Evolutionary conservation across 768 basidiomycete genomes (phyloP), one percentile per base, ranked within the genome.

Genomic region (Neoboletus subvelutipes): DNA sequence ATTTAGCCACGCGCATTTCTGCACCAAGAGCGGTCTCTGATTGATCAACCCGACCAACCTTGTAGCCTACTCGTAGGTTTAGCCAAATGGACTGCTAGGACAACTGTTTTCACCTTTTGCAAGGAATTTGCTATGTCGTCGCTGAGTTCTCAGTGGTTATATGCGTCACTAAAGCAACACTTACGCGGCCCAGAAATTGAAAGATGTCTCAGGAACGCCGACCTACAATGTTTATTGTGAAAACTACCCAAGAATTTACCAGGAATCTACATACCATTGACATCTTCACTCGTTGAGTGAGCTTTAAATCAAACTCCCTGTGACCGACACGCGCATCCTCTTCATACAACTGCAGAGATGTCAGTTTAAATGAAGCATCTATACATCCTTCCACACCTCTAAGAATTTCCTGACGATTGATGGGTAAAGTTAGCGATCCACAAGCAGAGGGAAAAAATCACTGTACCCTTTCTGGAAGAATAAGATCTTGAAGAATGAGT

Each of bases 401-500:
- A 89, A 75, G 66, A 93, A 93, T 75, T 93, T 93, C 48, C 88
- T 90, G 56, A 8, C 34, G n/a, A 54, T 68, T 68, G 51, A 76
- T 71, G 41, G 11, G 2, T 12, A 33, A 33, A 5, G 28, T 36
- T 57, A 66, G 41, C 52, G 22, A 43, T 37, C 7, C 22, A 37
- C 33, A 24, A 7, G 22, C 8, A 37, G 54, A 47, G 1, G 18
- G n/a, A 57, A 62, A 71, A 50, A 33, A 43, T 5, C 22, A 50
- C 49, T 46, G 28, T 63, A 89, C 88, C 97, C 97, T 83, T 99
- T 98, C 74, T 99, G 97, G 76, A 98, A 99, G 79, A 98, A 98
- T 46, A 98, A 73, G 42, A 97, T 81, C 87, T 89, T 61, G 10
- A 61, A 29, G 57, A 26, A 54, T 20, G 24, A 13, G 26, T 61